Base-by-base conservation (phyloP, 2,329 filamentous ascomycete species). In the Microdochium bolleyi region DNA sequence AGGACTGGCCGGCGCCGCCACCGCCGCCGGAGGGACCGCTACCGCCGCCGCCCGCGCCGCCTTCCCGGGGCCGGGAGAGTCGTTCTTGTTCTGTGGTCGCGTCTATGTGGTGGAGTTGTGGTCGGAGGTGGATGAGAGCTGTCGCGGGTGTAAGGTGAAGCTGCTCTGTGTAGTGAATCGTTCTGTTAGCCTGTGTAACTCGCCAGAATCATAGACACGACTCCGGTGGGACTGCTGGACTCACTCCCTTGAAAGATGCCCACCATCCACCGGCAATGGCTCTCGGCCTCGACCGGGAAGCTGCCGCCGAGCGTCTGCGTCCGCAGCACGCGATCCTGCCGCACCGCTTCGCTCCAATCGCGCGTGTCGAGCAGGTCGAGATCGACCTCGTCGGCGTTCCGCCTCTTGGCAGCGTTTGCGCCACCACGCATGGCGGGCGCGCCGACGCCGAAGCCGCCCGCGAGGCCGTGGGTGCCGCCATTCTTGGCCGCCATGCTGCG, bases 91-190 rank as follows among this genome's bases (percentile, higher is more conserved):
- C 90, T 49, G 85, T 77, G 48, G 84, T 72, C 3, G 94, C 92
- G 70, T 97, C 94, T 60, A 97, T 78, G 71, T 97, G 91, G 70
- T 96, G 90, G 56, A 95, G 87, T 64, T 96, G 89, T 0, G 94
- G 91, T 3, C 92, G 88, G 64, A 99, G 83, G 65, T 95, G 89
- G 44, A 95, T 88, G 48, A 96, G 82, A 2, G 89, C 87, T 41
- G 86, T 84, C 48, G 95, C 82, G 24, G 88, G 88, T 1, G 90
- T 95, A 38, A 97, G 82, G 70, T 96, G 90, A 10, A 96, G 75
- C 64, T 95, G 84, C 61, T 89, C 89, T 92, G 58, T 16, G n/a
- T 8, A 14, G 37, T 24, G 16, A 16, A 34, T 25, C 50, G 22
- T 24, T 19, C 16, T 5, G n/a, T n/a, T n/a, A n/a, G n/a, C n/a